Evolutionary conservation across 1,139 yeast species (phyloP), one percentile per base, ranked within the genome.

Genomic region (Scheffersomyces cryptocercus): DNA sequence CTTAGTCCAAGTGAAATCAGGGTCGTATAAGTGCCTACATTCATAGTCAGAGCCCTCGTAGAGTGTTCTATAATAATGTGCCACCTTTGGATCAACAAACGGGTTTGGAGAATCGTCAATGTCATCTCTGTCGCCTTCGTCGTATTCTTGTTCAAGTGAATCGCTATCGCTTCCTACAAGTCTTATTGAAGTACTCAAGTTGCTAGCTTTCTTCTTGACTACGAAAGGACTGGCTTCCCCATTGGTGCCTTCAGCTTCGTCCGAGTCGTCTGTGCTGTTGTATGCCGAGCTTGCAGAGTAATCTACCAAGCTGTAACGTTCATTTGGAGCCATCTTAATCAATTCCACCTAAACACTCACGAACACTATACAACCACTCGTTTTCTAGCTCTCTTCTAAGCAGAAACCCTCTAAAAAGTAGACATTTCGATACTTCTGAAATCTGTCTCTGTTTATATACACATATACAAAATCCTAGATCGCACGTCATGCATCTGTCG

Each of bases 41-140:
- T 61, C 66, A 37, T 60, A 61, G 9, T 52, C 33, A 6, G 57
- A 40, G 10, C 47, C 44, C 37, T 57, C 58, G 43, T 59, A 62
- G 11, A 58, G 35, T 13, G 50, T 41, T 7, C 47, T 37, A 42
- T 58, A 61, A 46, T 53, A 50, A 8, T 51, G 53, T 7, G 54
- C 53, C 5, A 52, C 47, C n/a, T 42, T 48, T 2, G 58, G 57
- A 36, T 58, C 61, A n/a, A 52, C n/a, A 38, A 53, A 54, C 8
- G 59, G 48, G 32, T 46, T 47, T 10, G 39, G 38, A 8, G 44
- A 36, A 12, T 36, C 37, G 13, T 36, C 39, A 13, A 37, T 29
- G 9, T 37, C 28, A 15, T 43, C 46, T 24, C 24, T 28, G 9
- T 30, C 28, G 13, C 36, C 14, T 8, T 32, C 29, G 14, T 28